phyloP scores from a whole-genome alignment of 208 protist genomes.

The Crithidia expoeki region DNA sequence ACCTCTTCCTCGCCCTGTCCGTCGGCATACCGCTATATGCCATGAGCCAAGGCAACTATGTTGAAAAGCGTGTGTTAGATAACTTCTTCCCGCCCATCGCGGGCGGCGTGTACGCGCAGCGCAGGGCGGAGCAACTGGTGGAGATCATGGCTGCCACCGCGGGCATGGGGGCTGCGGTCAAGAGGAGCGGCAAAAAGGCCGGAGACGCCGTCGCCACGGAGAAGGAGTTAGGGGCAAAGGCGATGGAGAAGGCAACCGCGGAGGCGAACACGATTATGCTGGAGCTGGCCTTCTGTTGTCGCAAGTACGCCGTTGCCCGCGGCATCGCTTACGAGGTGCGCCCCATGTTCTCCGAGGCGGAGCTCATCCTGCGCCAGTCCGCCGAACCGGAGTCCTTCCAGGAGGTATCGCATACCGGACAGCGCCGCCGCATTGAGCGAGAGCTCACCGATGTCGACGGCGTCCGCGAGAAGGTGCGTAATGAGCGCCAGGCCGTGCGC shows the following conservation, averaged over 20 bases:
- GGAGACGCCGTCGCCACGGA: not conserved
- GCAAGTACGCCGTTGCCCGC: conserved; percentile 60
- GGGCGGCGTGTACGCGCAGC: conserved; percentile 55
- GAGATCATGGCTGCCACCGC: conserved; percentile 15
- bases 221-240: conserved; percentile 30
- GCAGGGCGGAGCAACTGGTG: conserved; percentile 45
- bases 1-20: conserved; percentile 68
- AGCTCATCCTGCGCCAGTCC: conserved; percentile 78
- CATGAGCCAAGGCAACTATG: conserved; percentile 85
- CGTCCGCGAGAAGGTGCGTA: conserved; percentile 57
- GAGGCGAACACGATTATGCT: conserved; percentile 45
- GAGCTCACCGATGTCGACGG: conserved; percentile 84
- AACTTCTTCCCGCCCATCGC: conserved; percentile 84
- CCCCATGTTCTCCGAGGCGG: conserved; percentile 82
- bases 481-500: conserved; percentile 51
- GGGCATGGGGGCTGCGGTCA: conserved; percentile 2
- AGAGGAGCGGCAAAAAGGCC: conserved; percentile 20
- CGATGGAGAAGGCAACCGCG: conserved; percentile 24
- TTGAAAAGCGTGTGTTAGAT: conserved; percentile 89
- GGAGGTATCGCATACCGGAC: conserved; percentile 44
- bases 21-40: conserved; percentile 76
- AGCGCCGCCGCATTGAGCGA: conserved; percentile 69
- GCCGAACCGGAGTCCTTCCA: conserved; percentile 52
- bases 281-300: conserved; percentile 60
- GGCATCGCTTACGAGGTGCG: conserved; percentile 66